Conservation (phyloP, 2,329 filamentous ascomycete species). For the Tolypocladium tropicale region DNA sequence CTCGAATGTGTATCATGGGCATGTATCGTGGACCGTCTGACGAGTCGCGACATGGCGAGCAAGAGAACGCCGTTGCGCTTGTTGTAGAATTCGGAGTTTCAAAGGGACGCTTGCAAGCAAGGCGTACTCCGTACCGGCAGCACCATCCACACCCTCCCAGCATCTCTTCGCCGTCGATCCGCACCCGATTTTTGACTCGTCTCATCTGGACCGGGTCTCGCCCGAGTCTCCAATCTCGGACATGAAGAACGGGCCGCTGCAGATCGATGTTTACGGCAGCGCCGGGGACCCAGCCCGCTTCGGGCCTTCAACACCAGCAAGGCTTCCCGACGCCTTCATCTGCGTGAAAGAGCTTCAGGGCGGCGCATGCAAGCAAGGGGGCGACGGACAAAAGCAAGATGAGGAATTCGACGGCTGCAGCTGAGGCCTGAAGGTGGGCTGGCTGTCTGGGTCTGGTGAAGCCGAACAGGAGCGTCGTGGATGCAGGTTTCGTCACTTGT, state of each 20-base stretch:
- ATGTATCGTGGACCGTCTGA: background rate
- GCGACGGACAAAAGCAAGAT: background rate
- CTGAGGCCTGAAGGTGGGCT: background rate
- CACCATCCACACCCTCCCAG: background rate
- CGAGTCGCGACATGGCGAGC: background rate
- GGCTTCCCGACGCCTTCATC: no score
- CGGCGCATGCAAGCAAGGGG: background rate
- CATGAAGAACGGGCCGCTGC: background rate
- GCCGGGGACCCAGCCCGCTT: background rate
- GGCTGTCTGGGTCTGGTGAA: background rate
- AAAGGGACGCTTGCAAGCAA: background rate
- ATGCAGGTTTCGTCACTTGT: background rate
- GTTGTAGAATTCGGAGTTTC: no score
- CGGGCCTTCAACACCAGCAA: background rate
- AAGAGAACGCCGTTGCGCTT: background rate
- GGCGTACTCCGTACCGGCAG: no score
- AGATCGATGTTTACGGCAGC: background rate
- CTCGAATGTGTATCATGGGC: no score
- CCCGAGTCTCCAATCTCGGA: background rate
- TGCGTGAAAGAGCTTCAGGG: background rate
- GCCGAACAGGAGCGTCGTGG: background rate
- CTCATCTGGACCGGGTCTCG: background rate
- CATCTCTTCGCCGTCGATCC: background rate
- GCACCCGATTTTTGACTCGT: background rate
- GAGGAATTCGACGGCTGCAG: background rate